Conservation (phyloP, 345 rosid genomes). For the Pseudoturritis turrita region DNA sequence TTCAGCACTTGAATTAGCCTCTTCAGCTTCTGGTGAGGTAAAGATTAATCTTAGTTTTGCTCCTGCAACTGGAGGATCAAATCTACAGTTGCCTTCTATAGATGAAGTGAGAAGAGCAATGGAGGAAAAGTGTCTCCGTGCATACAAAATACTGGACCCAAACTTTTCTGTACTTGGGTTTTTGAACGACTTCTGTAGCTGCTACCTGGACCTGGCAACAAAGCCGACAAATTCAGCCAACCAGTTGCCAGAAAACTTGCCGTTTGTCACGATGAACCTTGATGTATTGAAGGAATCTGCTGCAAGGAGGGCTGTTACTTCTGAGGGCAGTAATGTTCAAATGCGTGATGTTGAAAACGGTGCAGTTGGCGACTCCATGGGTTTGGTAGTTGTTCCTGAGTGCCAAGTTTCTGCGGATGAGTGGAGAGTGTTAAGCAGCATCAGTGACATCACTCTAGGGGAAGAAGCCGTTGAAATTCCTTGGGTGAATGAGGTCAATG, state of each 20-base stretch:
- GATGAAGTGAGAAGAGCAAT: slow-evolving; percentile 64
- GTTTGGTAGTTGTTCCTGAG: slow-evolving; percentile 49
- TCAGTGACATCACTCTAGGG: slow-evolving; percentile 61
- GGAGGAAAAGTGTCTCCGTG: slow-evolving; percentile 71
- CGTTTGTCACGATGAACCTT: slow-evolving; percentile 34
- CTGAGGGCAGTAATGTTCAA: slow-evolving; percentile 5
- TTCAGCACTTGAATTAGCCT: slow-evolving; percentile 57
- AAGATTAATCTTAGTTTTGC: slow-evolving; percentile 69
- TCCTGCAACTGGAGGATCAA: slow-evolving; percentile 51
- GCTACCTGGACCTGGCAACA: slow-evolving; percentile 66
- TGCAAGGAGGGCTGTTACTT: slow-evolving; percentile 19
- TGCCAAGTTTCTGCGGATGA: slow-evolving; percentile 44
- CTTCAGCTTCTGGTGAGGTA: slow-evolving; percentile 78
- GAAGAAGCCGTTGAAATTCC: slow-evolving; percentile 64
- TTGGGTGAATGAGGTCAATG: slow-evolving; percentile 69
- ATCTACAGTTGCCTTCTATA: slow-evolving; percentile 54
- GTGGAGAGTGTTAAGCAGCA: slow-evolving; percentile 42
- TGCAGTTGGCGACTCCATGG: slow-evolving; percentile 20
- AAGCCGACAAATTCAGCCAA: slow-evolving; percentile 49
- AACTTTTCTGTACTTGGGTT: slow-evolving; percentile 59
- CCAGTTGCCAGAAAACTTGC: slow-evolving; percentile 51
- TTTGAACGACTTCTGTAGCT: slow-evolving; percentile 76
- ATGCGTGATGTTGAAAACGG: slow-evolving; percentile 30
- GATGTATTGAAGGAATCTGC: slow-evolving; percentile 48
- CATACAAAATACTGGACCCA: slow-evolving; percentile 74